These are phyloP conservation scores for Mortierella sp. DNA, from an alignment of 371 early-diverging fungal species.

Conservation along the genomic window DNA sequence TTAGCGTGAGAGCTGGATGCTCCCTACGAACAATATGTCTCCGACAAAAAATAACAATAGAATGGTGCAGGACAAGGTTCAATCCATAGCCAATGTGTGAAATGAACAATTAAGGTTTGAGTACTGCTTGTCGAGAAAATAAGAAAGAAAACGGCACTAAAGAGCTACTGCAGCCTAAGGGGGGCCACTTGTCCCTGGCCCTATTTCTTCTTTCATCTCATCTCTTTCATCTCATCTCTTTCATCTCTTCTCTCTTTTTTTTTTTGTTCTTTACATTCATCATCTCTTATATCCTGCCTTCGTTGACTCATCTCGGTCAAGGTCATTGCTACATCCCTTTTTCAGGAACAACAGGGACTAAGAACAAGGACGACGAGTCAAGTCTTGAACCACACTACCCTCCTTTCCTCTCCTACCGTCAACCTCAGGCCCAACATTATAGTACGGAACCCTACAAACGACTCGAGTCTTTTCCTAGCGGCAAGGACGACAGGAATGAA, in stretches of 20 bases:
- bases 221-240: not conserved
- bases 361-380: not conserved
- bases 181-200: not conserved
- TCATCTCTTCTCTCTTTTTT: no score
- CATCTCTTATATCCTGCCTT: not conserved
- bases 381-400: no score
- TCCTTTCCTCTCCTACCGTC: no score
- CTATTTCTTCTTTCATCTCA: not conserved
- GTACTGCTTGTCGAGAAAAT: not conserved
- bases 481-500: not conserved
- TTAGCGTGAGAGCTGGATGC: no score
- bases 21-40: no score
- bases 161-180: not conserved
- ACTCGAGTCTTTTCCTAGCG: no score
- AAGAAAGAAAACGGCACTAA: not conserved
- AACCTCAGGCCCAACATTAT: no score
- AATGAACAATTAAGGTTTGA: not conserved
- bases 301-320: not conserved
- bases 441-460: no score
- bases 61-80: constrained; percentile 6
- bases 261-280: not conserved
- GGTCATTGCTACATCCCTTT: not conserved
- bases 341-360: not conserved
- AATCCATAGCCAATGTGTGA: not conserved
- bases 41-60: not conserved